Evolutionary conservation across 495 filamentous ascomycete genomes (phyloP), one percentile per base, ranked within the genome.

Genomic region (Lasiosphaeria miniovina): DNA sequence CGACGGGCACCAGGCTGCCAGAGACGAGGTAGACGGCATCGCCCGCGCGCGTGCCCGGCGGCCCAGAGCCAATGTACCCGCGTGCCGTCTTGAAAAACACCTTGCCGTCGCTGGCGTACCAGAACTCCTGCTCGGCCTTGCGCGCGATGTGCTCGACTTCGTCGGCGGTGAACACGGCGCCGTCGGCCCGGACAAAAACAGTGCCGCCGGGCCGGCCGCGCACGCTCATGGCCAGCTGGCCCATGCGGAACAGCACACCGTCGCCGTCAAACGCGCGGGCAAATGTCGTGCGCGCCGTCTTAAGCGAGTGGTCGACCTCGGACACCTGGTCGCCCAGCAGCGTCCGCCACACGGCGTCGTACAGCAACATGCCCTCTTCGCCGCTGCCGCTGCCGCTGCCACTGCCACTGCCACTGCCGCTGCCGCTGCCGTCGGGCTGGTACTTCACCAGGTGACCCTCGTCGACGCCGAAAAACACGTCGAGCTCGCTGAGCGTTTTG

Each of bases 1-100:
- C 36, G 11, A 55, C 7, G 6, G 41, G 38, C 45, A 36, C 41
- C 45, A 46, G 31, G 49, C 55, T 36, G 17, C 45, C 14, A 10
- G 33, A 12, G 32, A 50, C 4, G 34, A 58, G 8, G 17, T 14
- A 58, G 17, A 58, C 55, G 17, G n/a, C 32, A 58, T 40, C 55
- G 4, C 45, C 36, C n/a, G 36, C 52, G 4, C 38, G 5, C 9
- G 34, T 54, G 4, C 24, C 11, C 32, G n/a, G 14, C 52, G 52
- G 52, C 14, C 52, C 52, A 2, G 52, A 54, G 14, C 36, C 52
- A 14, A 24, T 9, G 43, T 11, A 46, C 11, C 43, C 43, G 12
- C 8, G 12, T 4, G 7, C 43, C 6, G 43, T 46, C 43, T 46
- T 46, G 43, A 46, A 46, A 46, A 46, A 46, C 11, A 46, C 43